phyloP scores from a whole-genome alignment of 805 yeast species.

The Myxozyma kluyveri region DNA sequence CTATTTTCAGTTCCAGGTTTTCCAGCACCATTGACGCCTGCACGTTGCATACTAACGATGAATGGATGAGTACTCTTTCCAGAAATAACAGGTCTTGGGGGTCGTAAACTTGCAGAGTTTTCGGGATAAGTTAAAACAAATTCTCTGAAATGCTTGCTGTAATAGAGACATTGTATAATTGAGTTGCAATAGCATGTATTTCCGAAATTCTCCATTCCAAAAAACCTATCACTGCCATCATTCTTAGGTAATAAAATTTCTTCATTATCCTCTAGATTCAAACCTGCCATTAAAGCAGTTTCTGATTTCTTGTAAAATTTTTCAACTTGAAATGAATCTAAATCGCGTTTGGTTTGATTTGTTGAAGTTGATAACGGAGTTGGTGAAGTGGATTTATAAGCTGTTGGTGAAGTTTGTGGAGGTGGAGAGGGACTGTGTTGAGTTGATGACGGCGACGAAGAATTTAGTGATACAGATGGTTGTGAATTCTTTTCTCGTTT shows the following conservation, averaged over 20 bases:
- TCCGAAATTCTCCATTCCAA: constrained; percentile 55
- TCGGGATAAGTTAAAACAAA: constrained; percentile 51
- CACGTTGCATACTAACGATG: neutral
- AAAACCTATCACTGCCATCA: constrained; percentile 36
- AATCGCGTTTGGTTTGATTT: neutral
- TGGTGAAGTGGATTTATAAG: no score
- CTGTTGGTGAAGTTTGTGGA: no score
- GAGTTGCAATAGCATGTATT: constrained; percentile 91
- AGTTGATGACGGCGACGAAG: no score
- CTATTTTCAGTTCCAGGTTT: constrained; percentile 7
- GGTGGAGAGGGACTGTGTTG: no score
- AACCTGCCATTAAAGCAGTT: no score
- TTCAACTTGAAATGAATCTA: neutral
- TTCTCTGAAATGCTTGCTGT: constrained; percentile 66
- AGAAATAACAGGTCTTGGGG: constrained; percentile 18
- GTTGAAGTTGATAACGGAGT: no score
- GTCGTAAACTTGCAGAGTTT: constrained; percentile 19
- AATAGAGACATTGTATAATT: constrained; percentile 81
- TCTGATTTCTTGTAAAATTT: no score
- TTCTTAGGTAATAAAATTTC: neutral
- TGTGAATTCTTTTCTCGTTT: no score
- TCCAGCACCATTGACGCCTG: neutral
- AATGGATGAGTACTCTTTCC: constrained; percentile 18
- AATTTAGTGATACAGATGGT: no score
- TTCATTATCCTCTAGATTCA: neutral